phyloP scores from a whole-genome alignment of 2,329 filamentous ascomycete species.

The Pseudogymnoascus sp. region DNA sequence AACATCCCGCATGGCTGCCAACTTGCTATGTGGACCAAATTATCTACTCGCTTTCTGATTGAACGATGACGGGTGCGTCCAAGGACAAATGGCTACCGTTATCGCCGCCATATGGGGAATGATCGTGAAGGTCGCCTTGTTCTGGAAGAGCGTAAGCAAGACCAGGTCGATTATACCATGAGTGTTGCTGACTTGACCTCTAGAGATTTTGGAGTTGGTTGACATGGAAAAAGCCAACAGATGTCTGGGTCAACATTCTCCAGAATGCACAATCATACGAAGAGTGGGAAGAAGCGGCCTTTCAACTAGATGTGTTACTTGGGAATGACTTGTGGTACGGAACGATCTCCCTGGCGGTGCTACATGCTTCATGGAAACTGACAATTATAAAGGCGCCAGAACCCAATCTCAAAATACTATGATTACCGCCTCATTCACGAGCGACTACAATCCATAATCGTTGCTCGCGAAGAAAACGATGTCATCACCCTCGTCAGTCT shows the following conservation, averaged over 20 bases:
- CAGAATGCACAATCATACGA: conserved; percentile 63
- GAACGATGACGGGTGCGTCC: conserved; percentile 1
- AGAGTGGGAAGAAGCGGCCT: conserved; percentile 79
- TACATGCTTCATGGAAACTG: background rate
- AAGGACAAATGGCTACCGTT: conserved; percentile 21
- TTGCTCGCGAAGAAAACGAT: conserved; percentile 62
- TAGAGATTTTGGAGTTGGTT: conserved; percentile 64
- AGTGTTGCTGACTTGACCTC: conserved; percentile 3
- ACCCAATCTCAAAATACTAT: conserved; percentile 71
- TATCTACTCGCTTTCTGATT: background rate
- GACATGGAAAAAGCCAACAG: conserved; percentile 52
- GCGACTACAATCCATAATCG: conserved; percentile 61
- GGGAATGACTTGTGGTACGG: conserved; percentile 69
- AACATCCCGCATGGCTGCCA: background rate
- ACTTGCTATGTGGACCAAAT: background rate
- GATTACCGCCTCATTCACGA: conserved; percentile 78
- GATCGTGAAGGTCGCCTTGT: conserved; percentile 51
- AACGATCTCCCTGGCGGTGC: background rate
- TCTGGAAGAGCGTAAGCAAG: conserved; percentile 50
- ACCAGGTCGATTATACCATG: background rate
- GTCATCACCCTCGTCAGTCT: conserved; percentile 69
- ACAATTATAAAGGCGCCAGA: conserved; percentile 56
- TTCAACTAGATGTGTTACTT: conserved; percentile 73
- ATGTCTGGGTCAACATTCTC: conserved; percentile 57
- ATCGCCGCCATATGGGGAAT: conserved; percentile 44